These are phyloP conservation scores for Pythium utonaiense DNA, from an alignment of 352 stramenopile species.

Conservation along the genomic window DNA sequence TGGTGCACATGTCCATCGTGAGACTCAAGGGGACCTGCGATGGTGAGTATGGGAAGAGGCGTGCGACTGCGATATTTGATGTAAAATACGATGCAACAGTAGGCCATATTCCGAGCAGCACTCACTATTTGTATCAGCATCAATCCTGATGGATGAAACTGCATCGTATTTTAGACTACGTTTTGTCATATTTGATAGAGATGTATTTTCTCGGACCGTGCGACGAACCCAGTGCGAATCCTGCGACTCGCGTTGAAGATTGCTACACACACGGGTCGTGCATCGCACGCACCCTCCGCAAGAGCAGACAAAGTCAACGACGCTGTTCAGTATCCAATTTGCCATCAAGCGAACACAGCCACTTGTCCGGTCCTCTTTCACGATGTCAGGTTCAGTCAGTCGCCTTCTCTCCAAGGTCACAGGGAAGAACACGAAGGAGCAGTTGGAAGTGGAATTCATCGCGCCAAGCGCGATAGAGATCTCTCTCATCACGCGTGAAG, in stretches of 20 bases:
- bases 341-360: not conserved
- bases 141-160: not conserved
- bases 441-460: constrained; percentile 14
- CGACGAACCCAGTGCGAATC: constrained; percentile 14
- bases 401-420: constrained; percentile 15
- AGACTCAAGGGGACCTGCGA: no score
- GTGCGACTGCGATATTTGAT: not conserved
- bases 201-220: not conserved
- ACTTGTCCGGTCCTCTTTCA: not conserved
- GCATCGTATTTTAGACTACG: not conserved
- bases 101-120: no score
- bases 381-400: constrained; percentile 16
- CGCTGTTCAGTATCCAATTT: not conserved
- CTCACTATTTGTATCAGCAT: not conserved
- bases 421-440: constrained; percentile 10
- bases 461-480: constrained; percentile 15
- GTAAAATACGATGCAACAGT: not conserved
- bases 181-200: not conserved
- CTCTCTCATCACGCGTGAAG: constrained; percentile 14
- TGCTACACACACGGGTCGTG: no score
- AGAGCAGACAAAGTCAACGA: not conserved
- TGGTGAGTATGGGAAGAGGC: constrained; percentile 1
- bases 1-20: constrained; percentile 2
- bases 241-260: not conserved
- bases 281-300: no score